phyloP scores from a whole-genome alignment of 2,329 filamentous ascomycete genomes.

The Monosporascus sp. region DNA sequence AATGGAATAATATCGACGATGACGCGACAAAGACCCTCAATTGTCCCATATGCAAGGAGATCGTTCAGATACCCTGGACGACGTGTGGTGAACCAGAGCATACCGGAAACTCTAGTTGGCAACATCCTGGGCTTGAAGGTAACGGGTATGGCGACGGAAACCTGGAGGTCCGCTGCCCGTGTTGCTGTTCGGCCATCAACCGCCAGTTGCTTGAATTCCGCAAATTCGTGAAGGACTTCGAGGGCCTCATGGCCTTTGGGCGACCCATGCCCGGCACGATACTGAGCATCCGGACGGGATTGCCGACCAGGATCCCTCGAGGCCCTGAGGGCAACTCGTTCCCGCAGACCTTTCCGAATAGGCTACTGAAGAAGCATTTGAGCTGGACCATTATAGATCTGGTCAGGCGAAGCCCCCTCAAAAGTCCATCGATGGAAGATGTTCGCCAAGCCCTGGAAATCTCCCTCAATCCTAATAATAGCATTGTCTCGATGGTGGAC shows the following conservation, averaged over 20 bases:
- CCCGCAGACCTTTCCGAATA: constrained; percentile 51
- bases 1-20: constrained; percentile 58
- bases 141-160: constrained; percentile 56
- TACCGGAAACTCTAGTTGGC: constrained; percentile 21
- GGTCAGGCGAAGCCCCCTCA: constrained; percentile 17
- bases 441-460: constrained; percentile 47
- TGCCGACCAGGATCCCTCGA: constrained; percentile 32
- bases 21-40: constrained; percentile 38
- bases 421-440: constrained; percentile 40
- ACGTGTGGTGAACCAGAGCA: constrained; percentile 36
- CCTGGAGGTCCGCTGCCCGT: constrained; percentile 44
- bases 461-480: constrained; percentile 31
- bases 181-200: constrained; percentile 45
- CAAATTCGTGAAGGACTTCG: constrained; percentile 56
- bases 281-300: constrained; percentile 47
- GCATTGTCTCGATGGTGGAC: constrained; percentile 32
- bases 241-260: constrained; percentile 38
- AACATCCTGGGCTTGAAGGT: constrained; percentile 36
- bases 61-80: constrained; percentile 54
- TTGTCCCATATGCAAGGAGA: constrained; percentile 50
- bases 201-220: constrained; percentile 55
- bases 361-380: constrained; percentile 45
- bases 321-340: constrained; percentile 12
- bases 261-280: constrained; percentile 65
- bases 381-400: constrained; percentile 36